These are phyloP conservation scores for Agrocybe chaxingu DNA, from an alignment of 768 basidiomycete genomes.

Conservation along the genomic window DNA sequence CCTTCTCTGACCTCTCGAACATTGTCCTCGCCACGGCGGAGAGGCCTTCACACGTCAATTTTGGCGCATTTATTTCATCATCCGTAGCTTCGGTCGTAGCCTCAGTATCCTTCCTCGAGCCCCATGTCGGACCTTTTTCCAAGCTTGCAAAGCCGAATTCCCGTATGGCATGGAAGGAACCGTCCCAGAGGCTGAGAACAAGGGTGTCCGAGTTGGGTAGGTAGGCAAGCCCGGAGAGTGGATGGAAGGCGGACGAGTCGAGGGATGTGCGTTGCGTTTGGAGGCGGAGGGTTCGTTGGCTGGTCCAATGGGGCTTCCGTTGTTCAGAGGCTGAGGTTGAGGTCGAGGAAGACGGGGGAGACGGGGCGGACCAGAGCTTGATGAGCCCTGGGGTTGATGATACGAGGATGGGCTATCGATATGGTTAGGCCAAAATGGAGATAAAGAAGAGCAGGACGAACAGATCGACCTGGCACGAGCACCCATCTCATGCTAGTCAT, in stretches of 20 bases:
- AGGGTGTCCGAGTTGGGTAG: slow-evolving; percentile 45
- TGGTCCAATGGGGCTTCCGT: slow-evolving; percentile 38
- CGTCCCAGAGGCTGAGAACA: slow-evolving; percentile 63
- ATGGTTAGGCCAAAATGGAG: not conserved
- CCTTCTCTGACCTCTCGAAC: slow-evolving; percentile 47
- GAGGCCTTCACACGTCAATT: slow-evolving; percentile 36
- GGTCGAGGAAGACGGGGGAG: not conserved
- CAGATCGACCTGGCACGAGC: slow-evolving; percentile 31
- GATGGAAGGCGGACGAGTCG: slow-evolving; percentile 58
- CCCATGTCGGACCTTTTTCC: slow-evolving; percentile 9
- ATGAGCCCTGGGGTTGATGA: slow-evolving; percentile 59
- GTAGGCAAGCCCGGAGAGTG: slow-evolving; percentile 60
- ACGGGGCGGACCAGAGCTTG: slow-evolving; percentile 48
- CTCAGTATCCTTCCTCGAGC: too few species aligned
- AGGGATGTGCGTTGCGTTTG: slow-evolving; percentile 46
- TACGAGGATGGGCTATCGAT: slow-evolving; percentile 55
- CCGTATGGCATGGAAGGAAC: slow-evolving; percentile 63
- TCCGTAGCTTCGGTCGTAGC: too few species aligned
- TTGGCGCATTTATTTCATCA: too few species aligned
- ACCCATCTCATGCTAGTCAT: slow-evolving; percentile 62
- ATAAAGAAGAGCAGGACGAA: slow-evolving; percentile 23
- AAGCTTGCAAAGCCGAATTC: slow-evolving; percentile 41
- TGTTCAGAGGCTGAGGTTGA: too few species aligned
- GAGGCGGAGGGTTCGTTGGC: slow-evolving; percentile 40
- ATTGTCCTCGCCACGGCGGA: slow-evolving; percentile 48